These are phyloP conservation scores for Neurospora africana DNA, from an alignment of 495 filamentous ascomycete species.

Conservation along the genomic window DNA sequence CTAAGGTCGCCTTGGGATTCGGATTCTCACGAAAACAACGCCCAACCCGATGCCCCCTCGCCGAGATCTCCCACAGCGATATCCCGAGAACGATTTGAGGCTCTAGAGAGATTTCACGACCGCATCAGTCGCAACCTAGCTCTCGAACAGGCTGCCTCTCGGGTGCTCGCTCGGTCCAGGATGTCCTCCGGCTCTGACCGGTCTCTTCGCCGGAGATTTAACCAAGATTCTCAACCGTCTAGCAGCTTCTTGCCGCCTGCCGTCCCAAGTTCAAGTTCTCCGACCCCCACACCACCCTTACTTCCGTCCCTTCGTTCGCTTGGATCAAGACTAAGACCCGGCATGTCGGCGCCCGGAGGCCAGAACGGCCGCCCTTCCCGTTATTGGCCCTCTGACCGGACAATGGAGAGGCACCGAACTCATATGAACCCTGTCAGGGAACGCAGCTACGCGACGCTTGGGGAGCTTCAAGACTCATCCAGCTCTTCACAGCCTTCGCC, in stretches of 20 bases:
- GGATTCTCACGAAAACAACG: neutral
- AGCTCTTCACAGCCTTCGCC: neutral
- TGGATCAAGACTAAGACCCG: conserved; percentile 18
- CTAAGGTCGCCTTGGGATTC: neutral
- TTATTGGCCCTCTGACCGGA: conserved; percentile 21
- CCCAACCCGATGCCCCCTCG: neutral
- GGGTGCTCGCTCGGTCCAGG: conserved; percentile 8
- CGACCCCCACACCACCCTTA: conserved; percentile 13
- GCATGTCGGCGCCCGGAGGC: conserved; percentile 16
- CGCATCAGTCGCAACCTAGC: conserved; percentile 12
- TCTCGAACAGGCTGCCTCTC: neutral
- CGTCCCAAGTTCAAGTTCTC: conserved; percentile 9
- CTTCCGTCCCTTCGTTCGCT: conserved; percentile 34
- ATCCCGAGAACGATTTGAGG: conserved; percentile 3
- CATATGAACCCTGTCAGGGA: neutral
- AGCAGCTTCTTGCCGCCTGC: conserved; percentile 11
- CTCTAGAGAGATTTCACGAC: conserved; percentile 33
- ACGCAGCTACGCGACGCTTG: conserved; percentile 1
- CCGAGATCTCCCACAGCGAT: neutral
- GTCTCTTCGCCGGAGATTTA: conserved; percentile 26
- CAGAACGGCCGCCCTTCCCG: conserved; percentile 17
- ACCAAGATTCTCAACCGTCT: conserved; percentile 24
- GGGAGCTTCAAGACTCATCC: conserved; percentile 3
- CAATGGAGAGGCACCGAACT: conserved; percentile 19
- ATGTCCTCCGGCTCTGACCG: conserved; percentile 30